Base-by-base conservation (phyloP, 108 stramenopile genomes). In the Nitzschia inconspicua region DNA sequence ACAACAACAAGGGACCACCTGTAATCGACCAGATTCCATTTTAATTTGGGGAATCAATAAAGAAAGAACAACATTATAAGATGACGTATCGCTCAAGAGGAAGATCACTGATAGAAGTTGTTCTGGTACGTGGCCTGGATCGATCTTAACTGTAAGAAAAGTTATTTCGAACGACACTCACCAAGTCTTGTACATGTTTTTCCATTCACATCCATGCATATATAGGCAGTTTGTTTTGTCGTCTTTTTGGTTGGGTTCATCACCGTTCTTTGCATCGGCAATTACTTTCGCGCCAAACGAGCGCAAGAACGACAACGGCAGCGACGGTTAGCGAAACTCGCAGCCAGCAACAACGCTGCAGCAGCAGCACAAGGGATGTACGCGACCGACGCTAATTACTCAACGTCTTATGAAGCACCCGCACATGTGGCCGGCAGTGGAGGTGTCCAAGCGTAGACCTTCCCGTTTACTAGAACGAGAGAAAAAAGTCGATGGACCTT, bases 271-370 rank as follows among this genome's bases (percentile, higher is more conserved):
- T 93, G 91, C 54, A 86, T 93, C 43, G 91, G 91, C 19, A 93
- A 93, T 57, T 93, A 89, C 61, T 89, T 85, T 66, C 79, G 91
- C 28, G 91, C 91, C 1, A 93, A 93, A 50, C 76, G 91, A 40
- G 91, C 91, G 53, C 85, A 88, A 70, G 91, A 93, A 70, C 70
- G 91, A 58, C 91, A 93, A 67, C 55, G 82, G 47, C 88, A 93
- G 62, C 66, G 86, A 48, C 84, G 88, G 72, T 64, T 86, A 53
- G 81, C 85, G 13, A 88, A 87, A 54, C 66, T 86, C 51, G 84
- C 81, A 37, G 48, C 72, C n/a, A 44, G 52, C 27, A 57, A 63
- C 25, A 66, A 64, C 29, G 36, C 63, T 29, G 57, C 32, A 14
- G 52, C 61, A 22, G 34, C 48, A 26, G 54, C 54, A 19, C 60